Base-by-base conservation (phyloP, 352 stramenopile genomes). In the Phytophthora sp. region DNA sequence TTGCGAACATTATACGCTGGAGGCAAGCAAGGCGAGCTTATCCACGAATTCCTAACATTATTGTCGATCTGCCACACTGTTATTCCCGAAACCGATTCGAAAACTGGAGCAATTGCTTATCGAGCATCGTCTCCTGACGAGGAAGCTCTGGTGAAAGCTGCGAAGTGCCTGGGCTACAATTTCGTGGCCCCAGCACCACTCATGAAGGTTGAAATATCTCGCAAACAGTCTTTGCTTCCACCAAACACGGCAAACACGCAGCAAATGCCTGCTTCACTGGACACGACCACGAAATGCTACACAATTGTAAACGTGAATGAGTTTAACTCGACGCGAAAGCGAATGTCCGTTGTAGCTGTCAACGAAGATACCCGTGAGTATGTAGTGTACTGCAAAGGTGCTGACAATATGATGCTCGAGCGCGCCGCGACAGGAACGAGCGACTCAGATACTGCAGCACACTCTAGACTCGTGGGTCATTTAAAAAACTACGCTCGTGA, bases 301-400 rank as follows among this genome's bases (percentile, higher is more conserved):
- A 84, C 70, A 24, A 79, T 93, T n/a, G 55, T 94, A 20, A 89
- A 92, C 61, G 77, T 94, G 21, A 89, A 88, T 53, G 85, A 94
- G 71, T 94, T 94, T 69, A 92, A 88, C 53, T 98, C 90, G 37
- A 84, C 97, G 21, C 78, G 97, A n/a, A 99, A 99, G 70, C 81
- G 97, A 45, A 99, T 99, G 97, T 99, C 94, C 11, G 90, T 99
- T 17, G 73, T 99, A 20, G 82, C 97, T 11, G 66, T 94, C 24
- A 82, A 81, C 30, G 69, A 76, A 1, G 60, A 78, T 4, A 74
- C 68, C 8, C 30, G 49, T 10, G 54, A 86, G 48, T 81, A 86
- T 21, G 42, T 89, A 32, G 58, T 92, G 24, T 89, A 88, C 45
- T 89, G 79, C 66, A 96, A 96, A 67, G 88, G 88, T 6, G 86